These are phyloP conservation scores for Incumbomyces lentus DNA, from an alignment of 2,329 filamentous ascomycete genomes.

Conservation along the genomic window DNA sequence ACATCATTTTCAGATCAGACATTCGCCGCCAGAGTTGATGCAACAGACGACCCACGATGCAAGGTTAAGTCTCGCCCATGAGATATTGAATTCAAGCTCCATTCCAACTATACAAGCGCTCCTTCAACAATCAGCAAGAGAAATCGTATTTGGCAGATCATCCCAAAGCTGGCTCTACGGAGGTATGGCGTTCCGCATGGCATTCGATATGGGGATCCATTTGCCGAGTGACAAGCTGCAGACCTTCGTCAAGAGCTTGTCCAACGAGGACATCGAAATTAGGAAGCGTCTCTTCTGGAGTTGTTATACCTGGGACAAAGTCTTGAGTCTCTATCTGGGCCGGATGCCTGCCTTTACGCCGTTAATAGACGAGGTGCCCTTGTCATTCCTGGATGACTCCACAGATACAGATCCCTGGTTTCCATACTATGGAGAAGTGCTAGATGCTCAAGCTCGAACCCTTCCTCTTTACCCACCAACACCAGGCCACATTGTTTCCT, in stretches of 20 bases:
- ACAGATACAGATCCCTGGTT: conserved; percentile 22
- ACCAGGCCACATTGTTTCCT: conserved; percentile 23
- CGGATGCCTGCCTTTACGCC: conserved; percentile 22
- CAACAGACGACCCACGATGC: conserved; percentile 19
- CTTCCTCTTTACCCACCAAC: conserved; percentile 17
- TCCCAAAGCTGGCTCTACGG: conserved; percentile 24
- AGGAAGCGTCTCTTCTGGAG: conserved; percentile 25
- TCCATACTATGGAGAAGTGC: conserved; percentile 23
- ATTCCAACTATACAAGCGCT: conserved; percentile 24
- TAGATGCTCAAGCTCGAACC: conserved; percentile 12
- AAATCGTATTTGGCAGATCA: conserved; percentile 21
- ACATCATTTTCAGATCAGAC: conserved; percentile 13
- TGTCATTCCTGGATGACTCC: conserved; percentile 23
- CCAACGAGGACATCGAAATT: conserved; percentile 24
- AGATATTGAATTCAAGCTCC: conserved; percentile 21
- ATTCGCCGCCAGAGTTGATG: conserved; percentile 14
- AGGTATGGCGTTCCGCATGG: conserved; percentile 25
- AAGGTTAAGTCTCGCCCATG: conserved; percentile 21
- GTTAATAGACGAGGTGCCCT: conserved; percentile 15
- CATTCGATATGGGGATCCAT: conserved; percentile 24
- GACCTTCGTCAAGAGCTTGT: conserved; percentile 19
- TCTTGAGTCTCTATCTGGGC: conserved; percentile 24
- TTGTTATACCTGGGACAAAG: conserved; percentile 26
- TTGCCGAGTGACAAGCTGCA: conserved; percentile 20
- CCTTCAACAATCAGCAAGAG: conserved; percentile 23